phyloP scores from a whole-genome alignment of 768 basidiomycete genomes.

The Lactarius quietus region DNA sequence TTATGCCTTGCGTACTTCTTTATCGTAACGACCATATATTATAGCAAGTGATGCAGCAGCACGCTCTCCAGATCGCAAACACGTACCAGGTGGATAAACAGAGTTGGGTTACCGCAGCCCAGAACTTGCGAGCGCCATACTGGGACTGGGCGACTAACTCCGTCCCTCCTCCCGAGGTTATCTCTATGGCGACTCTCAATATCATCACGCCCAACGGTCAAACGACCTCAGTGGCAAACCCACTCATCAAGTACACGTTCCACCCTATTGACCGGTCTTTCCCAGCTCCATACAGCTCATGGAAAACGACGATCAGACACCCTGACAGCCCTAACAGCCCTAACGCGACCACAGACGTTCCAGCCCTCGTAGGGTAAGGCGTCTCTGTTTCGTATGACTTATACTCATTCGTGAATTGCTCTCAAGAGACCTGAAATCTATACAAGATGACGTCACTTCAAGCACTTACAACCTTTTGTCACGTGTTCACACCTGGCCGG shows the following conservation, averaged over 20 bases:
- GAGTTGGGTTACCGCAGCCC: constrained; percentile 37
- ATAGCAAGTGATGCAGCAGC: constrained; percentile 47
- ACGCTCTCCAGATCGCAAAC: constrained; percentile 40
- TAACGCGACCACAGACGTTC: constrained; percentile 29
- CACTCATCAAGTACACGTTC: constrained; percentile 37
- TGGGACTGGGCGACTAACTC: constrained; percentile 50
- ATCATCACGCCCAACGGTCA: constrained; percentile 36
- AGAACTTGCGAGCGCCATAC: constrained; percentile 41
- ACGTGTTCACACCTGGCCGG: constrained; percentile 39
- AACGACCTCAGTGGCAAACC: constrained; percentile 33
- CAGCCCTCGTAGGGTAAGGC: constrained; percentile 31
- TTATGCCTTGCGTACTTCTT: neutral
- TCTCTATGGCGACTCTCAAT: constrained; percentile 33
- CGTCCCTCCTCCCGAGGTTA: constrained; percentile 41
- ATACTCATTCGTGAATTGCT: neutral
- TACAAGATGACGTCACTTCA: constrained; percentile 16
- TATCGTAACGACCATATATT: neutral
- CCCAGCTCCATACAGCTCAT: constrained; percentile 7
- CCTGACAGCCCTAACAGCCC: constrained; percentile 4
- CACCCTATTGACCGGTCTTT: constrained; percentile 31
- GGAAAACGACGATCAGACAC: constrained; percentile 20
- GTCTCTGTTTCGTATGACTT: neutral
- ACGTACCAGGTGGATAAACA: constrained; percentile 33
- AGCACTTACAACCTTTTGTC: constrained; percentile 36
- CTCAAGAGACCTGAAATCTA: constrained; percentile 6